A percentile compares a stretch with the other conserved stretches of the same genome.
Conservation (phyloP, 352 stramenopile species). For the Peronospora destructor region DNA sequence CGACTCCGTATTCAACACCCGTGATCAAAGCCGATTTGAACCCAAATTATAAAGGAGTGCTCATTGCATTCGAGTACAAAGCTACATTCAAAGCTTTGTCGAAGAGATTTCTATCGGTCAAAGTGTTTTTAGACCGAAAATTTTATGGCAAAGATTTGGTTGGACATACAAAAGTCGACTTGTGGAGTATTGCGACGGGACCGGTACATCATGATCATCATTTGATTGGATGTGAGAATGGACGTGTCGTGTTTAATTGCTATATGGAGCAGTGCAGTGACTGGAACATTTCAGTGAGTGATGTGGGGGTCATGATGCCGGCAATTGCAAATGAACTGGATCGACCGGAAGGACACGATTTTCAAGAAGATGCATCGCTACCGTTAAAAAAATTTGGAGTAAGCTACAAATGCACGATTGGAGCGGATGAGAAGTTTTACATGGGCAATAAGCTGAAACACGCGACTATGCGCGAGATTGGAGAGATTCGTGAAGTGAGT, state of each 20-base stretch:
- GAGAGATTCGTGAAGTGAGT: conserved; percentile 80
- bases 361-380: conserved; percentile 83
- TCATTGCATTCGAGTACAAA: conserved; percentile 86
- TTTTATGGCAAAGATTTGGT: conserved; percentile 77
- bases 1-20: conserved; percentile 65
- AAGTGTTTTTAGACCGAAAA: conserved; percentile 79
- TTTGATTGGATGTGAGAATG: conserved; percentile 79
- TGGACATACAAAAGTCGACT: conserved; percentile 64
- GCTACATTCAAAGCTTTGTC: conserved; percentile 45
- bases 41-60: conserved; percentile 81
- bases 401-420: conserved; percentile 87
- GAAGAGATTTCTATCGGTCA: conserved; percentile 59
- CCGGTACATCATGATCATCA: conserved; percentile 86
- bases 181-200: conserved; percentile 77
- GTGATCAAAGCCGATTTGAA: conserved; percentile 85
- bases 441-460: conserved; percentile 82
- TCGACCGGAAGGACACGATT: conserved; percentile 83
- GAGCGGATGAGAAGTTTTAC: conserved; percentile 82
- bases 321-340: conserved; percentile 85
- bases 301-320: conserved; percentile 86
- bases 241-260: conserved; percentile 85
- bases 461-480: conserved; percentile 62
- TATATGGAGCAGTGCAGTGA: conserved; percentile 89
- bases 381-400: conserved; percentile 85
- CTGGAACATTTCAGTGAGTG: conserved; percentile 85